These are phyloP conservation scores for Bipolaris zeicola DNA, from an alignment of 2,329 filamentous ascomycete species.

Conservation along the genomic window DNA sequence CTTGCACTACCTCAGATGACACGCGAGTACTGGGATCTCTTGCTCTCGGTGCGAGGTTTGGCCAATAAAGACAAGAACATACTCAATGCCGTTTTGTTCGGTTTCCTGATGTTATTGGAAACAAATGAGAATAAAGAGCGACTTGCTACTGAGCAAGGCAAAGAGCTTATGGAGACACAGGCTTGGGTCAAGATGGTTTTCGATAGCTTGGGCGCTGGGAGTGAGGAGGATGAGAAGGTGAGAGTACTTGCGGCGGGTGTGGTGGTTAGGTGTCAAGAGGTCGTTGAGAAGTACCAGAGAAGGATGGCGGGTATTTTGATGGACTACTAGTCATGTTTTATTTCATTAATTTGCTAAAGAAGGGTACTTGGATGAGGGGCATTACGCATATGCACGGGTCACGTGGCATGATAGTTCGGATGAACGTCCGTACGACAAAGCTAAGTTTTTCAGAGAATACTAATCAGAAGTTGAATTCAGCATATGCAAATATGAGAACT, in stretches of 20 bases:
- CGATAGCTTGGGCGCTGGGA: slow-evolving; percentile 53
- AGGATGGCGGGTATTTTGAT: slow-evolving; percentile 73
- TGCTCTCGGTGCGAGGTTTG: slow-evolving; percentile 70
- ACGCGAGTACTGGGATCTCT: slow-evolving; percentile 79
- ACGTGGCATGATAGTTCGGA: too few relatives aligned
- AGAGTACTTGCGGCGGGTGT: slow-evolving; percentile 79
- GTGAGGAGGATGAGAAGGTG: slow-evolving; percentile 75
- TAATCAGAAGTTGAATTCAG: too few relatives aligned
- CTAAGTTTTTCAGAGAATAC: too few relatives aligned
- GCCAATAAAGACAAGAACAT: slow-evolving; percentile 64
- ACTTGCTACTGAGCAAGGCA: slow-evolving; percentile 74
- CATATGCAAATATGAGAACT: too few relatives aligned
- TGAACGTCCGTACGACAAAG: too few relatives aligned
- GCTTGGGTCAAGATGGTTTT: slow-evolving; percentile 85
- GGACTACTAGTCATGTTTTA: slow-evolving; percentile 36
- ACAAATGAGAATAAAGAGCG: slow-evolving; percentile 75
- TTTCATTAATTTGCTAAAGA: too few relatives aligned
- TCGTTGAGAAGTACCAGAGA: slow-evolving; percentile 80
- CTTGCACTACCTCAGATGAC: slow-evolving; percentile 80
- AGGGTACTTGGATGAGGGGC: too few relatives aligned
- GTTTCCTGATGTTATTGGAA: slow-evolving; percentile 79
- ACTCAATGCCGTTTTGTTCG: slow-evolving; percentile 76
- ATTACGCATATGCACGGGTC: too few relatives aligned
- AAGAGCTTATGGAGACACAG: slow-evolving; percentile 81
- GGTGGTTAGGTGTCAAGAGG: slow-evolving; percentile 77